Evolutionary conservation across 768 basidiomycete species (phyloP), one percentile per base, ranked within the genome.

Genomic region (Trametopsis cervina): DNA sequence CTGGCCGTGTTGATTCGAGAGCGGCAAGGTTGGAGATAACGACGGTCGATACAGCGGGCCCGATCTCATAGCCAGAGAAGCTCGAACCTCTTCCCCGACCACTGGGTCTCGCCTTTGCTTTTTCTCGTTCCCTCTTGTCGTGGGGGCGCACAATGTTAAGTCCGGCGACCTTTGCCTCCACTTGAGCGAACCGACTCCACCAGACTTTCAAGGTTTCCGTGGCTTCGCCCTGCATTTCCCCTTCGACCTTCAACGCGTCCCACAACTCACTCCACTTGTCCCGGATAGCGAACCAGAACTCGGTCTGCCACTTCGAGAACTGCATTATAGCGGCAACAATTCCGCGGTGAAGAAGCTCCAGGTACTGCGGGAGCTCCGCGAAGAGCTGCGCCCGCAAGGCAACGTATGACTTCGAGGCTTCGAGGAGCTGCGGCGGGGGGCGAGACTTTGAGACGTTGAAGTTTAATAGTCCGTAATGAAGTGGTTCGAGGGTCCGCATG

Each of bases 241-340:
- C 63, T 26, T 63, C 65, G 12, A 63, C 61, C 42, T 65, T 62
- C 38, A 67, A 57, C 18, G 67, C 85, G 51, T 89, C 85, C 89
- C 89, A 91, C n/a, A 91, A 65, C n/a, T 80, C 81, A 1, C 71
- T 74, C 89, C 89, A 91, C 23, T 75, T 69, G 42, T 78, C 77
- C 37, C 75, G 70, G 4, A 85, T 74, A 33, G 76, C 76, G 13
- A 62, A 50, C 69, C 78, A 90, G 57, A 84, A 85, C 20, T 64
- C 62, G 1, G 69, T 69, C 59, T 90, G 88, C 49, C 78, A 72
- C 4, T 66, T 63, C 0, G 75, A 76, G 22, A 89, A 66, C 21
- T 76, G 69, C 2, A 68, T 56, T 0, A 87, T 70, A 44, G 74
- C 71, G 4, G 70, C 60, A 0, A 69, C 69, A 27, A 87, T 69